phyloP scores from a whole-genome alignment of 306 rosid species.

The Inga oerstediana region DNA sequence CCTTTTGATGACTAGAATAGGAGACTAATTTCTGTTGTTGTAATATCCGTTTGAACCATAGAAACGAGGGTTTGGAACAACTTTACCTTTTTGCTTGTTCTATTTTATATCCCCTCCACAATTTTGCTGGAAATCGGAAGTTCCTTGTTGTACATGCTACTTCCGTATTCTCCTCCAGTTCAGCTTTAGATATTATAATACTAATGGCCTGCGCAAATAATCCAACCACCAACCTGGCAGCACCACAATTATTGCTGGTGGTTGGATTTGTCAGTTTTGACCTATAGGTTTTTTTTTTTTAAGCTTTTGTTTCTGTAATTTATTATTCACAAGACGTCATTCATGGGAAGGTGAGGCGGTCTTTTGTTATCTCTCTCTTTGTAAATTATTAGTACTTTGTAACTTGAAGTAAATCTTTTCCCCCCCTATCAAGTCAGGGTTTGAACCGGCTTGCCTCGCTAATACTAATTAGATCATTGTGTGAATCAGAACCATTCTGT shows the following conservation, averaged over 20 bases:
- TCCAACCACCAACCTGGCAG: background rate
- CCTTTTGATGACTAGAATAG: background rate
- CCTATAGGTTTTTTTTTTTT: background rate
- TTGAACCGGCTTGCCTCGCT: background rate
- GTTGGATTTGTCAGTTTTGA: background rate
- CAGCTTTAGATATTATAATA: constrained; percentile 15
- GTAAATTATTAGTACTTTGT: background rate
- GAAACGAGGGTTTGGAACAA: constrained; percentile 10
- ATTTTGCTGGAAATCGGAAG: constrained; percentile 12
- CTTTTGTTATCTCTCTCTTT: background rate
- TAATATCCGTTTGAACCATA: constrained; percentile 23
- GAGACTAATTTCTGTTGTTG: background rate
- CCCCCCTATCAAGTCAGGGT: background rate
- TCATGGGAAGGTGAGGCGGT: constrained; percentile 4
- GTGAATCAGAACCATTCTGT: background rate
- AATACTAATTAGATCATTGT: background rate
- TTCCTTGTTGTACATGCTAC: constrained; percentile 26
- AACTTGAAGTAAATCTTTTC: background rate
- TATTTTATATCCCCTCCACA: background rate
- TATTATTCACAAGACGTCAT: background rate
- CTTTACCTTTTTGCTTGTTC: background rate
- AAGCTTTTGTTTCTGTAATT: background rate
- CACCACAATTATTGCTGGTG: background rate
- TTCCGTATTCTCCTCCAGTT: constrained; percentile 2
- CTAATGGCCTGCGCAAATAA: background rate